These are phyloP conservation scores for Buddleja alternifolia DNA, from an alignment of 257 asterid genomes.

Conservation along the genomic window DNA sequence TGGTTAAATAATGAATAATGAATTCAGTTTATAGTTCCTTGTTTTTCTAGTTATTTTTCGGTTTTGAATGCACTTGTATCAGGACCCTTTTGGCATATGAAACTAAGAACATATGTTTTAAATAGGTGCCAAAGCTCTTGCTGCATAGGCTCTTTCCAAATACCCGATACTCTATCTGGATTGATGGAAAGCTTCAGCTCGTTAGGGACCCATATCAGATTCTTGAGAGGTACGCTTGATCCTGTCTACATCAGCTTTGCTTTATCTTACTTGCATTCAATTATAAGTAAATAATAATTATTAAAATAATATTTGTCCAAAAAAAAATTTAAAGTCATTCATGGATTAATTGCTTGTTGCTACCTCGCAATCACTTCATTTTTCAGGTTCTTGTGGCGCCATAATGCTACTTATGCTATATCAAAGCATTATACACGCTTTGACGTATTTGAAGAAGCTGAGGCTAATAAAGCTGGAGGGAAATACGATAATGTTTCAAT, in stretches of 20 bases:
- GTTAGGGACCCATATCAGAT: constrained; percentile 92
- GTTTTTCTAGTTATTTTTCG: not conserved
- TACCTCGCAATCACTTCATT: constrained; percentile 17
- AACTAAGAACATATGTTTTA: constrained; percentile 25
- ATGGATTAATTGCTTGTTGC: constrained; percentile 3
- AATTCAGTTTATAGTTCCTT: constrained; percentile 1
- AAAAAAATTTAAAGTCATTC: not conserved
- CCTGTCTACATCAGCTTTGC: constrained; percentile 11
- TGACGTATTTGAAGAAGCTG: constrained; percentile 95
- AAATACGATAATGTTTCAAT: constrained; percentile 79
- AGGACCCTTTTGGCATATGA: not conserved
- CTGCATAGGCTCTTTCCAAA: constrained; percentile 93
- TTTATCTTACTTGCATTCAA: constrained; percentile 10
- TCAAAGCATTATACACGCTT: constrained; percentile 88
- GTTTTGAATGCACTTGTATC: not conserved
- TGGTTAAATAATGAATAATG: constrained; percentile 3
- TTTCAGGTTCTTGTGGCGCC: constrained; percentile 93
- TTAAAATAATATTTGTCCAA: too few relatives aligned
- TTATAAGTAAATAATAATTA: not conserved
- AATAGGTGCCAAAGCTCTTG: constrained; percentile 92
- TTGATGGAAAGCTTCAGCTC: constrained; percentile 95
- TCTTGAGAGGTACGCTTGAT: constrained; percentile 76
- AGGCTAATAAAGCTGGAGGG: constrained; percentile 92
- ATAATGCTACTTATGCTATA: constrained; percentile 87
- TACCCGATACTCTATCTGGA: constrained; percentile 88